A percentile compares a stretch with the other conserved stretches of the same genome.
Conservation (phyloP, 2,329 filamentous ascomycete genomes). For the Madurella fahalii region DNA sequence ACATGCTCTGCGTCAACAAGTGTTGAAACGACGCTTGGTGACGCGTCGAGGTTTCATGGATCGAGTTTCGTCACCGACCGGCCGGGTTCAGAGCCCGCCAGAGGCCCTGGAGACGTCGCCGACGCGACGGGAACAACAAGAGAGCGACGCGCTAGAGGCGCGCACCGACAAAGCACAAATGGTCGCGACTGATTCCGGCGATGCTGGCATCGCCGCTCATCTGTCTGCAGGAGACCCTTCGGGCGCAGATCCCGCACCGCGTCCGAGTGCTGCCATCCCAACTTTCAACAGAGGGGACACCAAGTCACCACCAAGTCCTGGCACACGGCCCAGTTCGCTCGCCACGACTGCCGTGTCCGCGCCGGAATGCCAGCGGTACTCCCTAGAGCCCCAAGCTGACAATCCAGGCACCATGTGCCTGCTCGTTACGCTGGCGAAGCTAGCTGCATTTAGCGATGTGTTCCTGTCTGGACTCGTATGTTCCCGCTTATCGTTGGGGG, state of each 20-base stretch:
- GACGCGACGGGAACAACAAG: background rate
- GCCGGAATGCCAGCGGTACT: background rate
- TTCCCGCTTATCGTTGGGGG: background rate
- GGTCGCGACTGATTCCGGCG: background rate
- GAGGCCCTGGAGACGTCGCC: background rate
- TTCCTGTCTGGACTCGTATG: constrained; percentile 22
- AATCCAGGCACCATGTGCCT: constrained; percentile 1
- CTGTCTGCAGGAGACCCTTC: too few relatives aligned
- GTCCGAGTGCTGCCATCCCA: background rate
- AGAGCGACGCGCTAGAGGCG: constrained; percentile 2
- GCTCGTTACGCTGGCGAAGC: background rate
- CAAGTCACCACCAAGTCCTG: background rate
- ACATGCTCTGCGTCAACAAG: background rate
- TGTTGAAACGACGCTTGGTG: background rate
- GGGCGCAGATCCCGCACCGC: background rate
- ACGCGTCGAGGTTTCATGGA: background rate
- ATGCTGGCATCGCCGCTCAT: constrained; percentile 7
- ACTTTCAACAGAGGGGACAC: background rate
- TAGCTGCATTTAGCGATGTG: constrained; percentile 7
- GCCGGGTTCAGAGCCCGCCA: constrained; percentile 4
- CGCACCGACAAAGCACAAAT: background rate
- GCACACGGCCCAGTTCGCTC: background rate
- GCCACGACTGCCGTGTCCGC: constrained; percentile 4
- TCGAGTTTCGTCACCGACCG: background rate
- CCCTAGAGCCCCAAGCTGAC: background rate